Percentiles rank a stretch among this genome's conserved stretches.
Conservation (phyloP, 139 green algal species). For the Coelastrella sp. region DNA sequence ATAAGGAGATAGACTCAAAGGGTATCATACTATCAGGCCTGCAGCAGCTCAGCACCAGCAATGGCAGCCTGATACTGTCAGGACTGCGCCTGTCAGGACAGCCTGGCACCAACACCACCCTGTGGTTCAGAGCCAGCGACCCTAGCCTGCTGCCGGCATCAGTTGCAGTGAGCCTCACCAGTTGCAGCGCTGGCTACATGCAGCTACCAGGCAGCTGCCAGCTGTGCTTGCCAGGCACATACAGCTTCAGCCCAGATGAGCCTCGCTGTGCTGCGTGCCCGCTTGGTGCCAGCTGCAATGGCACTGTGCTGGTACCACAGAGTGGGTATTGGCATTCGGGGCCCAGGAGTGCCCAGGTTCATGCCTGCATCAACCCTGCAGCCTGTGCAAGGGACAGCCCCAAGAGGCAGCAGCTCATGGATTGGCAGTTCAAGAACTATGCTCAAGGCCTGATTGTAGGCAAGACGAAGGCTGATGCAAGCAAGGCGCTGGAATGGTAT, state of each 20-base stretch:
- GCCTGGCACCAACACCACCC: constrained; percentile 32
- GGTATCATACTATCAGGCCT: constrained; percentile 31
- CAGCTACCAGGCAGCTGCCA: constrained; percentile 39
- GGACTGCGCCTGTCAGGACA: constrained; percentile 19
- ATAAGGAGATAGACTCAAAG: constrained; percentile 20
- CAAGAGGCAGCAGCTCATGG: constrained; percentile 4
- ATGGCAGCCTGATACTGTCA: constrained; percentile 28
- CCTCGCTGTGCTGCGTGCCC: constrained; percentile 30
- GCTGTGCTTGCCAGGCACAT: constrained; percentile 35
- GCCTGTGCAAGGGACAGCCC: constrained; percentile 26
- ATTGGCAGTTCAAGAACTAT: constrained; percentile 22
- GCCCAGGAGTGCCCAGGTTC: constrained; percentile 41
- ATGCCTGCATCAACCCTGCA: constrained; percentile 43
- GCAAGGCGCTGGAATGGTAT: constrained; percentile 1
- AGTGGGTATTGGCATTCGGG: constrained; percentile 29
- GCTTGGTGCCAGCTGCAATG: constrained; percentile 46
- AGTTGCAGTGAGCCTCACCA: constrained; percentile 37
- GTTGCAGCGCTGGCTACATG: constrained; percentile 42
- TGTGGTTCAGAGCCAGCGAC: constrained; percentile 24
- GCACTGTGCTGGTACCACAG: constrained; percentile 35
- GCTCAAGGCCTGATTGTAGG: constrained; percentile 6
- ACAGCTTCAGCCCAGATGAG: constrained; percentile 33
- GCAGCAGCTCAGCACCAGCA: constrained; percentile 28
- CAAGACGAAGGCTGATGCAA: background rate
- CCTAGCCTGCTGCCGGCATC: constrained; percentile 16